Conservation (phyloP, 768 basidiomycete species). For the Coprinopsis marcescibilis region DNA sequence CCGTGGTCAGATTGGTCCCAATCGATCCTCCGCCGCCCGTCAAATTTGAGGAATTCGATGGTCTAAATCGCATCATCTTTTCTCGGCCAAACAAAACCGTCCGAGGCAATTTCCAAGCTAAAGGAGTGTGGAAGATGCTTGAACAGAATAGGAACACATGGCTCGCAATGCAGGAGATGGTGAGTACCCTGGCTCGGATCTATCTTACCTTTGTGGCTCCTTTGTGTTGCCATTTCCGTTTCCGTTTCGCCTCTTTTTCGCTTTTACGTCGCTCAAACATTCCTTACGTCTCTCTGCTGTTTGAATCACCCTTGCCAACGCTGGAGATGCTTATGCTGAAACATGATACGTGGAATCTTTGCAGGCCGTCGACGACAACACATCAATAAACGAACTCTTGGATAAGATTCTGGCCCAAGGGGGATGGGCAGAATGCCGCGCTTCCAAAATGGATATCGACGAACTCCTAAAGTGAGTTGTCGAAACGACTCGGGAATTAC, state of each 20-base stretch:
- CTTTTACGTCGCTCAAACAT: too few relatives aligned
- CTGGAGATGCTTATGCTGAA: too few relatives aligned
- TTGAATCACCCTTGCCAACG: too few relatives aligned
- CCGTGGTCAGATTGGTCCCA: constrained; percentile 87
- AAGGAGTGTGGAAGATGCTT: constrained; percentile 91
- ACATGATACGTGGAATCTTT: too few relatives aligned
- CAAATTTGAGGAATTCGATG: constrained; percentile 96
- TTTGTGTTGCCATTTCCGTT: too few relatives aligned
- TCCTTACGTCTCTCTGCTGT: too few relatives aligned
- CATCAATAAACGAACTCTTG: constrained; percentile 63
- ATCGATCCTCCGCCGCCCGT: constrained; percentile 94
- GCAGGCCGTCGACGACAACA: constrained; percentile 65
- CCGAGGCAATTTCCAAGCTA: constrained; percentile 87
- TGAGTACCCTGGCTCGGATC: constrained; percentile 16
- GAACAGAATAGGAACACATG: constrained; percentile 92
- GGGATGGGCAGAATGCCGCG: constrained; percentile 70
- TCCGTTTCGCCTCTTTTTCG: too few relatives aligned
- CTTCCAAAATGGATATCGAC: constrained; percentile 90
- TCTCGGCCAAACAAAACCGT: constrained; percentile 85
- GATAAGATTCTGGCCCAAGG: constrained; percentile 69
- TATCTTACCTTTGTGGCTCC: too few relatives aligned
- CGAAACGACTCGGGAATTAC: neutral
- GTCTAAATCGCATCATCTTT: constrained; percentile 87
- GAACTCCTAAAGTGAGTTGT: constrained; percentile 77
- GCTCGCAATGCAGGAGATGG: constrained; percentile 75